These are phyloP conservation scores for Diaporthe citriasiana DNA, from an alignment of 2,329 filamentous ascomycete genomes.

Conservation along the genomic window DNA sequence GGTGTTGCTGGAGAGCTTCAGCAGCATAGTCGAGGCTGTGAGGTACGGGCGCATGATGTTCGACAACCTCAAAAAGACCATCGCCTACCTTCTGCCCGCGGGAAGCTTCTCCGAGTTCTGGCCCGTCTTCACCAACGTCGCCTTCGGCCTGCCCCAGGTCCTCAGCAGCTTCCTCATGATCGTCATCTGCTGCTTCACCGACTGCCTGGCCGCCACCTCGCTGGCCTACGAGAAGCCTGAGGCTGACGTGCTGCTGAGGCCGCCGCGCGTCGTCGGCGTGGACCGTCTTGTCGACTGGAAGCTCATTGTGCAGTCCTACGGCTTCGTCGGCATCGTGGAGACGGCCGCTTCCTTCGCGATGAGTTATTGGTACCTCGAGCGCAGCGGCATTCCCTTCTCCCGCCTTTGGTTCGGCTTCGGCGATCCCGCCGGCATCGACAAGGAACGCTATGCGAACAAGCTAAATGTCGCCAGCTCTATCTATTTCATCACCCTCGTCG, in stretches of 20 bases:
- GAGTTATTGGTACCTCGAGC: constrained; percentile 76
- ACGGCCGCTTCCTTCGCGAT: constrained; percentile 73
- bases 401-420: constrained; percentile 79
- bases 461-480: constrained; percentile 78
- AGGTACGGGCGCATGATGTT: constrained; percentile 82
- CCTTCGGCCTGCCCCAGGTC: constrained; percentile 81
- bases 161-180: constrained; percentile 82
- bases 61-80: constrained; percentile 83
- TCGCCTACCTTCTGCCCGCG: constrained; percentile 81
- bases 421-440: constrained; percentile 62
- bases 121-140: constrained; percentile 81
- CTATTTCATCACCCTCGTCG: constrained; percentile 85
- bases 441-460: constrained; percentile 67
- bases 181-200: constrained; percentile 80
- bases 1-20: constrained; percentile 82
- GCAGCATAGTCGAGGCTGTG: constrained; percentile 79
- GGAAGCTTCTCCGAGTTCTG: constrained; percentile 82
- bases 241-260: constrained; percentile 78
- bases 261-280: constrained; percentile 76
- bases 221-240: constrained; percentile 84
- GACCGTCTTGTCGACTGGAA: constrained; percentile 82
- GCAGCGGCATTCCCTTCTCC: constrained; percentile 74
- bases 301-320: constrained; percentile 80
- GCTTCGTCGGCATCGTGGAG: constrained; percentile 76
- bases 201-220: constrained; percentile 79